Percentiles rank a stretch among this genome's conserved stretches.
Evolutionary conservation across 2,329 filamentous ascomycete genomes (phyloP).

Genomic region (Fonsecaea multimorphosa): DNA sequence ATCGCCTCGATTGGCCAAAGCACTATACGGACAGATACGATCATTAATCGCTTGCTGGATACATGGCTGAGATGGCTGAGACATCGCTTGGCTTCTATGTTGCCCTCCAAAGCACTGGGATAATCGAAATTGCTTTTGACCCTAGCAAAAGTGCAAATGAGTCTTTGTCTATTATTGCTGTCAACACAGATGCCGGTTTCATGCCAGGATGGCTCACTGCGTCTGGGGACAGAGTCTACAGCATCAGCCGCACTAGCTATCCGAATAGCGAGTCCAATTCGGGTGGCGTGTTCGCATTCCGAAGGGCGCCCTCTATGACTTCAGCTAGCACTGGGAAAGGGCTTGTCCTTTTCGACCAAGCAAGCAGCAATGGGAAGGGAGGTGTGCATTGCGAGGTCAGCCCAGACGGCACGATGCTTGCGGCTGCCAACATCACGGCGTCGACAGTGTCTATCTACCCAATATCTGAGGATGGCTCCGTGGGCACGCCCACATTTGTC

Average conservation of each 20-base stretch:
- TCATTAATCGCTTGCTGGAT: background rate
- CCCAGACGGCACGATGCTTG: slow-evolving; percentile 18
- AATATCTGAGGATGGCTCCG: slow-evolving; percentile 12
- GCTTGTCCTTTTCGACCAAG: slow-evolving; percentile 8
- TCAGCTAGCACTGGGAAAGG: background rate
- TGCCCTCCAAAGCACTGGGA: slow-evolving; percentile 26
- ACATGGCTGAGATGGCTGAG: background rate
- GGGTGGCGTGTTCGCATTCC: slow-evolving; percentile 21
- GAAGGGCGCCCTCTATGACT: background rate
- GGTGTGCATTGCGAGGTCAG: slow-evolving; percentile 23
- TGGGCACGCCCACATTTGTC: slow-evolving; percentile 13
- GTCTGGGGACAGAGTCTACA: slow-evolving; percentile 22
- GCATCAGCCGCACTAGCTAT: slow-evolving; percentile 21
- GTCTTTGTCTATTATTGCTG: slow-evolving; percentile 12
- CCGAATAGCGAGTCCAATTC: slow-evolving; percentile 3
- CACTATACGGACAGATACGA: background rate
- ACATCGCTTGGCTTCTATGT: slow-evolving; percentile 16
- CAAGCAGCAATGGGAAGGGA: slow-evolving; percentile 26
- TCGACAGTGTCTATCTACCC: slow-evolving; percentile 25
- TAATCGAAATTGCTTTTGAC: slow-evolving; percentile 26
- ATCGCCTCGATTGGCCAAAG: background rate
- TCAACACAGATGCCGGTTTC: slow-evolving; percentile 24
- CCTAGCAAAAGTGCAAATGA: slow-evolving; percentile 14
- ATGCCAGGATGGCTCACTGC: slow-evolving; percentile 21
- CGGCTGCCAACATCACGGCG: slow-evolving; percentile 19